Conservation (phyloP, 2,329 filamentous ascomycete species). For the Fusarium sp. region DNA sequence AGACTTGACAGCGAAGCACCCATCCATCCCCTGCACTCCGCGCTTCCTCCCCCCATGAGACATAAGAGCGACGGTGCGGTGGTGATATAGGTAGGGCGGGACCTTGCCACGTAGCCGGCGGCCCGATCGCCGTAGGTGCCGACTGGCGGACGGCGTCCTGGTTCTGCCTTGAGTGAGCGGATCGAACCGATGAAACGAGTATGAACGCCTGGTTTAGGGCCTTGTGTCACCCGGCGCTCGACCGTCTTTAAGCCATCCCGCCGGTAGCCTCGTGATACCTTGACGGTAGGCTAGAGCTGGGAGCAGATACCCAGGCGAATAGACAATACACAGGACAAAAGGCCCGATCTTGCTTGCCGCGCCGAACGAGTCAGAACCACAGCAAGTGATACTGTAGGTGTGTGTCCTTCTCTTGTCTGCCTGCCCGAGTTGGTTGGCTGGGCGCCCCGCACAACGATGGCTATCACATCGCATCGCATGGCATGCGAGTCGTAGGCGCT, state of each 20-base stretch:
- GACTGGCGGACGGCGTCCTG: conserved; percentile 33
- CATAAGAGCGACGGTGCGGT: conserved; percentile 25
- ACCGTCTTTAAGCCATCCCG: conserved; percentile 18
- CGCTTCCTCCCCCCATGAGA: conserved; percentile 32
- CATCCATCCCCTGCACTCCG: conserved; percentile 29
- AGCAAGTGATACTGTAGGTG: no score
- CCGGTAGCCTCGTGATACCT: conserved; percentile 28
- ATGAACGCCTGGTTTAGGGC: conserved; percentile 14
- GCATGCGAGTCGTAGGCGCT: conserved; percentile 41
- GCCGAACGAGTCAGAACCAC: no score
- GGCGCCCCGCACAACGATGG: conserved; percentile 26
- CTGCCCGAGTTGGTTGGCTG: conserved; percentile 18
- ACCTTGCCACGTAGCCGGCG: conserved; percentile 43
- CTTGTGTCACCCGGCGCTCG: conserved; percentile 30
- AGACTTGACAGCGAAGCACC: conserved; percentile 8
- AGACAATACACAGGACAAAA: conserved; percentile 24
- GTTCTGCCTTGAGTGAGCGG: conserved; percentile 18
- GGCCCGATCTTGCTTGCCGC: conserved; percentile 29
- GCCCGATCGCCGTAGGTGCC: conserved; percentile 33
- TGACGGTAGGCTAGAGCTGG: conserved; percentile 30
- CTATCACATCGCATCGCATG: conserved; percentile 29
- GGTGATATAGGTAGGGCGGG: conserved; percentile 41
- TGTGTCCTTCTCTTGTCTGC: conserved; percentile 1
- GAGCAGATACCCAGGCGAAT: neutral
- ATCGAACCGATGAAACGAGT: conserved; percentile 37